Evolutionary conservation across 495 filamentous ascomycete genomes (phyloP).

Genomic region (Clavariopsis aquatica): DNA sequence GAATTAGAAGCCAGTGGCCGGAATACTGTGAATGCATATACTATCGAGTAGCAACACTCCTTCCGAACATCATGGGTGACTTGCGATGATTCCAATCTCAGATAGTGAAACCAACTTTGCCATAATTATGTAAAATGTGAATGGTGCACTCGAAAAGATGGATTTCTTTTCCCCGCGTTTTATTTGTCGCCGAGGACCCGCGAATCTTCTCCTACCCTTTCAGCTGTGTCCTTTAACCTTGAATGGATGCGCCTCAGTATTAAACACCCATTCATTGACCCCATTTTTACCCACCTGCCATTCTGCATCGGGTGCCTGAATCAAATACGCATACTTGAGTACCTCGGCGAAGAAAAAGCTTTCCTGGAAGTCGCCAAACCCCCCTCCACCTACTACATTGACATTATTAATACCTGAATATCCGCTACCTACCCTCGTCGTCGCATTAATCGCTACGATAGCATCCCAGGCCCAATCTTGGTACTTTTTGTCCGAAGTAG

Average conservation of each 20-base stretch:
- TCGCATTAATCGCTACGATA: constrained; percentile 68
- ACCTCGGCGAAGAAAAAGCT: constrained; percentile 92
- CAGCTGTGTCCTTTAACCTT: constrained; percentile 46
- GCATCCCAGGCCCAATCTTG: constrained; percentile 77
- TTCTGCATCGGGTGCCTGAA: constrained; percentile 57
- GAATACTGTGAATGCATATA: neutral
- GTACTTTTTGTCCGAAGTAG: constrained; percentile 64
- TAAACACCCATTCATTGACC: constrained; percentile 71
- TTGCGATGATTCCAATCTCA: no score
- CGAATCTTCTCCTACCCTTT: neutral
- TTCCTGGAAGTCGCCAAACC: constrained; percentile 67
- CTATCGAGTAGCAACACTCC: no score
- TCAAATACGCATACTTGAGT: constrained; percentile 80
- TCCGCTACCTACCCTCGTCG: constrained; percentile 63
- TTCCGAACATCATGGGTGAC: no score
- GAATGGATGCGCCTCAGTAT: constrained; percentile 83
- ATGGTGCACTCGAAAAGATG: no score
- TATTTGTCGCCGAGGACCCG: no score
- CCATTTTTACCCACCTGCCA: constrained; percentile 65
- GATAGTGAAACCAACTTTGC: no score
- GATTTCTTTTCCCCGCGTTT: no score
- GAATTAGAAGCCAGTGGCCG: no score
- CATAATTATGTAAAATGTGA: no score
- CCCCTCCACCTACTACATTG: constrained; percentile 62
- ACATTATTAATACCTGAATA: constrained; percentile 68